Percentiles rank a stretch among this genome's conserved stretches.
Evolutionary conservation across 1,284 basidiomycete species (phyloP).

Genomic region (Trichosporon inkin): DNA sequence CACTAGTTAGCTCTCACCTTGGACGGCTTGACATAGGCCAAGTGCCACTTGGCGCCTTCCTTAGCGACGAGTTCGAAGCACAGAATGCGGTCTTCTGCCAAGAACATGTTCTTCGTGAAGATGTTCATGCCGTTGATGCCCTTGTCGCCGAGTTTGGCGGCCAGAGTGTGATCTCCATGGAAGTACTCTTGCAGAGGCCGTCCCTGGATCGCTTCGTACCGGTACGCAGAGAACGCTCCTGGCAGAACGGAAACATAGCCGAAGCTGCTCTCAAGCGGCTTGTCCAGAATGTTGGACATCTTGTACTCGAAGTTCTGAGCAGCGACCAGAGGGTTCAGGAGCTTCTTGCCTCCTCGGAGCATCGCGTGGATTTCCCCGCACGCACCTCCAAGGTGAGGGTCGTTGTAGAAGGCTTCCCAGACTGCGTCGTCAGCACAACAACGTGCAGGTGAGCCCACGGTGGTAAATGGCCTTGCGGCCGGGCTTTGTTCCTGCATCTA

Average conservation of each 20-base stretch:
- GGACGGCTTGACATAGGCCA: constrained; percentile 90
- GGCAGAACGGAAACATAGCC: constrained; percentile 91
- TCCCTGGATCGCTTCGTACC: constrained; percentile 84
- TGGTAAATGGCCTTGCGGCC: constrained; percentile 96
- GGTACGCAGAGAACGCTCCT: constrained; percentile 93
- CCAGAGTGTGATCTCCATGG: constrained; percentile 92
- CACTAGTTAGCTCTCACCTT: constrained; percentile 52
- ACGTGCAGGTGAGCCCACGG: constrained; percentile 37
- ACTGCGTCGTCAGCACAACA: constrained; percentile 46
- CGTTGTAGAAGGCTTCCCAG: constrained; percentile 71
- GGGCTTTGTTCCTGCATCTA: constrained; percentile 93
- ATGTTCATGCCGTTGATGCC: constrained; percentile 98
- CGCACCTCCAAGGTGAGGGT: constrained; percentile 66
- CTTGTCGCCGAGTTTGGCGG: constrained; percentile 85
- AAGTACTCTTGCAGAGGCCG: constrained; percentile 95
- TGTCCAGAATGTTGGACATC: constrained; percentile 90
- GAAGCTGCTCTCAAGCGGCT: constrained; percentile 85
- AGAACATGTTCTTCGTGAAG: constrained; percentile 78
- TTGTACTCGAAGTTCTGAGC: constrained; percentile 98
- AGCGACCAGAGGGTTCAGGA: constrained; percentile 84
- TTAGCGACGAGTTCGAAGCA: constrained; percentile 97
- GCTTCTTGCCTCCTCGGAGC: constrained; percentile 85
- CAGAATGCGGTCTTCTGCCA: constrained; percentile 91
- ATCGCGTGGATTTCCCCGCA: constrained; percentile 92
- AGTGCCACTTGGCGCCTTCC: constrained; percentile 75